phyloP scores from a whole-genome alignment of 176 grass and related monocot genomes.

The Phoenix roebelenii region DNA sequence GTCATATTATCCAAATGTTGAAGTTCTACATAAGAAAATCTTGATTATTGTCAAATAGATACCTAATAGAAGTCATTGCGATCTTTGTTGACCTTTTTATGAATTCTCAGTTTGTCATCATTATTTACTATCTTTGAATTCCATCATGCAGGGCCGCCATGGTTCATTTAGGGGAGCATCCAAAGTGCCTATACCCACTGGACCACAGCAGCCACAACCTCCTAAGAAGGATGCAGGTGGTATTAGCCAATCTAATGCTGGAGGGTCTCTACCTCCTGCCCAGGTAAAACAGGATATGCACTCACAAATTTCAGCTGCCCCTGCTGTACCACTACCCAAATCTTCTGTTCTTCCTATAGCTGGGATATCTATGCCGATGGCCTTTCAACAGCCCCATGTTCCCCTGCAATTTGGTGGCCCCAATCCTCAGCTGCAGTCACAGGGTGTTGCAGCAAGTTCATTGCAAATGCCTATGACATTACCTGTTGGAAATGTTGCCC shows the following conservation, averaged over 20 bases:
- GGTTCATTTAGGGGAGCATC: slow-evolving; percentile 37
- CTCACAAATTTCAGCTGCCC: background rate
- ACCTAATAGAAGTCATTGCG: no score
- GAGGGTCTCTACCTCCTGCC: background rate
- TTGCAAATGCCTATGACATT: slow-evolving; percentile 67
- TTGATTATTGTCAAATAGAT: no score
- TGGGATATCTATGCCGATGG: slow-evolving; percentile 14
- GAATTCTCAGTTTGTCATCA: background rate
- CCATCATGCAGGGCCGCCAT: slow-evolving; percentile 25
- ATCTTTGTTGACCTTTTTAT: no score
- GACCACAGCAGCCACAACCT: slow-evolving; percentile 34
- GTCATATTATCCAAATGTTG: no score
- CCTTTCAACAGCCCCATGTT: slow-evolving; percentile 39
- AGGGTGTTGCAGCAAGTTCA: slow-evolving; percentile 49
- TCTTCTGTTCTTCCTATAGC: slow-evolving; percentile 14
- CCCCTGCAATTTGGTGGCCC: slow-evolving; percentile 51
- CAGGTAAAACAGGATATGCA: slow-evolving; percentile 4
- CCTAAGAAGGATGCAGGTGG: slow-evolving; percentile 10
- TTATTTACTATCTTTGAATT: background rate
- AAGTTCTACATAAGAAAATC: no score
- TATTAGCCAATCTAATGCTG: slow-evolving; percentile 31
- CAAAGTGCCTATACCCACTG: slow-evolving; percentile 28
- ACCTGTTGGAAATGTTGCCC: slow-evolving; percentile 40
- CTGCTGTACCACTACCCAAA: slow-evolving; percentile 5
- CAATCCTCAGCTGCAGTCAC: slow-evolving; percentile 40